Base-by-base conservation (phyloP, 164 flowering plant genomes). In the Warburgia ugandensis region DNA sequence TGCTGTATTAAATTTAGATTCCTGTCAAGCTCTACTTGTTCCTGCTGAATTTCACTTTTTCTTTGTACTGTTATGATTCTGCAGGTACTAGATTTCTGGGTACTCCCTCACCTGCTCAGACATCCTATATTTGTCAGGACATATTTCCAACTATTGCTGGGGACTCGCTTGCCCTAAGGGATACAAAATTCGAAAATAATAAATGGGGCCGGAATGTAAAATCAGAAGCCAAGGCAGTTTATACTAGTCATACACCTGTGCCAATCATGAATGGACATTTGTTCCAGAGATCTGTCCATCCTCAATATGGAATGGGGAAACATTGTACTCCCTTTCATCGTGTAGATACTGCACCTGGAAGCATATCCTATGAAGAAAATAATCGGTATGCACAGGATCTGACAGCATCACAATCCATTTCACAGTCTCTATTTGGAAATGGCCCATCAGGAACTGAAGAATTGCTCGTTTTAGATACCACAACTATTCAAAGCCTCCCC, bases 41-140 rank as follows among this genome's bases (percentile, higher is more conserved):
- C 41, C 14, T 25, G 6, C 6, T 11, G 2, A 4, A 26, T 3
- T 23, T 1, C 28, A 14, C 27, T 27, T 42, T 42, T 45, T n/a
- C n/a, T n/a, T n/a, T n/a, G n/a, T n/a, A n/a, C n/a, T n/a, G n/a
- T n/a, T n/a, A n/a, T n/a, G n/a, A n/a, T n/a, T n/a, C n/a, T 27
- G 71, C 72, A 67, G 83, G 66, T 32, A 50, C 51, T 58, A 67
- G 68, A 39, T 64, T 59, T 54, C 51, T 61, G 21, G 68, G 59
- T 38, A 50, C 52, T 41, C 30, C 72, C 16, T 38, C 60, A 17
- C 43, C 71, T 27, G 26, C 62, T n/a, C 57, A 57, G 37, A 29
- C 76, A 26, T 77, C 89, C 40, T 76, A 77, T 39, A 63, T 72
- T 26, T 74, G 73, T 62, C 66, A 69, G 27, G 78, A 72, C 27